Base-by-base conservation (phyloP, 2,329 filamentous ascomycete genomes). In the Fusarium sp. region DNA sequence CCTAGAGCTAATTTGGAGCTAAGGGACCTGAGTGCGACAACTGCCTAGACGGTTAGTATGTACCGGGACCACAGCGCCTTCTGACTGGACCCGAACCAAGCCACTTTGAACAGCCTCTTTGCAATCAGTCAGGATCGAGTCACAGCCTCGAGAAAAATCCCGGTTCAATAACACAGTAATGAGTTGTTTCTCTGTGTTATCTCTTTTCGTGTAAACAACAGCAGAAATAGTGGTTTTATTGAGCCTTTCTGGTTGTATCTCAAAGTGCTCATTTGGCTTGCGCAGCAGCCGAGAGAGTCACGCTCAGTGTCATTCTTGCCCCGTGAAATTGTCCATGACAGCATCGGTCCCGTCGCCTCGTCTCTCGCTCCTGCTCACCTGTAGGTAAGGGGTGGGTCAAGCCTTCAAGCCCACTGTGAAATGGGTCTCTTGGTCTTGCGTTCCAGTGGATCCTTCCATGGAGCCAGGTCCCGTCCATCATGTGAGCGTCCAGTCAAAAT, bases 301-400 rank as follows among this genome's bases (percentile, higher is more conserved):
- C 59, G 56, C 56, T 46, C 57, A 49, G 41, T 49, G 37, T 32
- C 37, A 46, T 49, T 45, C 49, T 50, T 28, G 62, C 53, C 62
- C 30, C 53, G 60, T 65, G 62, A 51, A 65, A 65, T 59, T 61
- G 68, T 71, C 67, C 50, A 70, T 71, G 68, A 71, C 68, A 70
- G 55, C 68, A 70, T 70, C 47, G 54, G 59, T 43, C 27, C 27
- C 27, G 27, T 28, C 55, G 43, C 43, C 64, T 63, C 34, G 60
- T 63, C 49, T 48, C 30, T 41, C 37, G 32, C 49, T 51, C 34
- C 40, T 37, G 23, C 60, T 65, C 46, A 59, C 47, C 61, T 67
- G 56, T 45, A 23, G 21, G 21, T 23, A 60, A 63, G 51, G 57
- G 58, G 60, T 64, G 67, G 55, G 45, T 62, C 55, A 45, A 48